Evolutionary conservation across 345 rosid species (phyloP).

Genomic region (Corymbia maculata): DNA sequence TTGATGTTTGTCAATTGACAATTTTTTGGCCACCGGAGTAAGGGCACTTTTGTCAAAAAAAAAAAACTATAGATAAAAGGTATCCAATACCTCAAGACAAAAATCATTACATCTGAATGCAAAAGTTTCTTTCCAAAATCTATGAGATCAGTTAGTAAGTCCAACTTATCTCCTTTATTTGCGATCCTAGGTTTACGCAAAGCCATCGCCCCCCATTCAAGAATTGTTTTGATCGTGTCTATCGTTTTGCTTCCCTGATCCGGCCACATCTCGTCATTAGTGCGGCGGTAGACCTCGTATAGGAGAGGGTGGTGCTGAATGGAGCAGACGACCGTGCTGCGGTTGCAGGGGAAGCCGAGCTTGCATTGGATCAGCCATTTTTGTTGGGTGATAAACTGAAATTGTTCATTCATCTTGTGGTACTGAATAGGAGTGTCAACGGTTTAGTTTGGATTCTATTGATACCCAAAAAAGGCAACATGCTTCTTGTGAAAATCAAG

Average conservation of each 20-base stretch:
- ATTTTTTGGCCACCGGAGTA: background rate
- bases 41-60: background rate
- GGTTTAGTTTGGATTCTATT: background rate
- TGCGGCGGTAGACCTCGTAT: conserved; percentile 44
- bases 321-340: conserved; percentile 35
- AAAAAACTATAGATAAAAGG: background rate
- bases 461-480: background rate
- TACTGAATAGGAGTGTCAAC: background rate
- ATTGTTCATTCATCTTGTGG: background rate
- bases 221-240: background rate
- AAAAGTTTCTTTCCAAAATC: background rate
- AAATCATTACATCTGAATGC: background rate
- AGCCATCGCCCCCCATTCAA: background rate
- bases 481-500: background rate
- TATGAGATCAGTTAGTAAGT: background rate
- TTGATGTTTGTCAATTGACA: rapidly evolving
- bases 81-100: background rate
- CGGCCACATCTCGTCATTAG: conserved; percentile 53
- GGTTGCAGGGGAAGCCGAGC: conserved; percentile 82
- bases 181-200: background rate
- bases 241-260: background rate
- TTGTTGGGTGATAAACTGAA: background rate
- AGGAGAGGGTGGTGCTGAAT: conserved; percentile 50
- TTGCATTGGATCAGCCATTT: conserved; percentile 22
- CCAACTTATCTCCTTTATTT: background rate